Conservation (phyloP, 2,329 filamentous ascomycete genomes). For the Drechslerella dactyloides region DNA sequence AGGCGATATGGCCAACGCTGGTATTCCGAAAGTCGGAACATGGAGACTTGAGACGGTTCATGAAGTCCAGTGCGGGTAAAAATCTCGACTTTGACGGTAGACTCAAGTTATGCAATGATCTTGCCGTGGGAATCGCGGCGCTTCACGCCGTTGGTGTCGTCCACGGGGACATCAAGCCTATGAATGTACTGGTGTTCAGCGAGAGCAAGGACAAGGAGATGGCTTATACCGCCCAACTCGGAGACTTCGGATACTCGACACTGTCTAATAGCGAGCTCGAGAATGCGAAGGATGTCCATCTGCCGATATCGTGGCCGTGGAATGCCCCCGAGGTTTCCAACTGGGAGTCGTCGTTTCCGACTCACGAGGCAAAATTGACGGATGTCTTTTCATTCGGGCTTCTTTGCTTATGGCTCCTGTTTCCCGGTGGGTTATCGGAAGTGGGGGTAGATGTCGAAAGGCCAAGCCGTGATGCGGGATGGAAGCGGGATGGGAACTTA, state of each 20-base stretch:
- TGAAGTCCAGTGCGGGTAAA: background rate
- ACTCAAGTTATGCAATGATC: constrained; percentile 25
- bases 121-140: constrained; percentile 30
- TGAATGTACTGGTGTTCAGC: constrained; percentile 49
- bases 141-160: constrained; percentile 41
- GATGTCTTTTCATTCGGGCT: constrained; percentile 51
- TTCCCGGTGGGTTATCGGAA: constrained; percentile 7
- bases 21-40: constrained; percentile 16
- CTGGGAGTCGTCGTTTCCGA: constrained; percentile 1
- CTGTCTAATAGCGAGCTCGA: constrained; percentile 2
- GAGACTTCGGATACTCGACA: constrained; percentile 15
- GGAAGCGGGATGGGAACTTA: constrained; percentile 3
- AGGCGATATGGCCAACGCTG: constrained; percentile 11
- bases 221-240: constrained; percentile 20
- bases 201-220: background rate
- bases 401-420: constrained; percentile 50
- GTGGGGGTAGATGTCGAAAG: constrained; percentile 5
- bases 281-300: constrained; percentile 1
- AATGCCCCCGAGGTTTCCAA: constrained; percentile 47
- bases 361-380: constrained; percentile 25
- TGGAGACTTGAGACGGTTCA: constrained; percentile 15
- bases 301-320: constrained; percentile 45
- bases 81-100: background rate
- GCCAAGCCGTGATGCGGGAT: background rate
- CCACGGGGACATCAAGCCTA: constrained; percentile 51